Percentiles rank a stretch among this genome's conserved stretches.
These are phyloP conservation scores for Drechmeria coniospora DNA, from an alignment of 2,329 filamentous ascomycete species.

Conservation along the genomic window DNA sequence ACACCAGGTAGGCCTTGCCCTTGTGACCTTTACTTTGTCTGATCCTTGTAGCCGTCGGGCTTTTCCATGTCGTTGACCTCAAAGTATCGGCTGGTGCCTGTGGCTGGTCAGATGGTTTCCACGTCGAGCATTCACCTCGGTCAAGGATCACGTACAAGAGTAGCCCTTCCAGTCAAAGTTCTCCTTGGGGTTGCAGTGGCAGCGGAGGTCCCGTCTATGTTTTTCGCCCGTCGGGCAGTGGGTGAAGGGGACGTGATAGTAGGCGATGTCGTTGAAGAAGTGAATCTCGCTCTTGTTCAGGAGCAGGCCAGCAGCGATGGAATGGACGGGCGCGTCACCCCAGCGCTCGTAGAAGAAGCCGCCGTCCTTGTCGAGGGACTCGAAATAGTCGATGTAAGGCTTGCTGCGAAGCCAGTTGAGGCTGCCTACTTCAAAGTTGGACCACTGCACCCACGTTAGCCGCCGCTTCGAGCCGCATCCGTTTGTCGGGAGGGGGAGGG, in stretches of 20 bases:
- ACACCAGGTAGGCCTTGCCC: no score
- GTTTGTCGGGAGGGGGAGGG: constrained; percentile 2
- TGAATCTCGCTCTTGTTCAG: constrained; percentile 89
- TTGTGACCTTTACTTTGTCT: constrained; percentile 39
- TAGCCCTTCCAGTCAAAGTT: constrained; percentile 99
- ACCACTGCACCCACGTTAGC: no score
- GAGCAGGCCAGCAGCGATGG: constrained; percentile 80
- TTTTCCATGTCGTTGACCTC: constrained; percentile 69
- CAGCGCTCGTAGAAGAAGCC: constrained; percentile 99
- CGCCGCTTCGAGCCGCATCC: no score
- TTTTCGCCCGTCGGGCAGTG: constrained; percentile 91
- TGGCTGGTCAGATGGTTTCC: background rate
- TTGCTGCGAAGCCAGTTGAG: constrained; percentile 85
- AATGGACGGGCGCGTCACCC: constrained; percentile 95
- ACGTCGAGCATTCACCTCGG: background rate
- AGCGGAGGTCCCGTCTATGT: constrained; percentile 68
- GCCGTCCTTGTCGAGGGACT: constrained; percentile 72
- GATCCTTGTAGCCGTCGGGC: constrained; percentile 70
- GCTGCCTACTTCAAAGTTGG: constrained; percentile 95
- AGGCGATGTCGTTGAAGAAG: constrained; percentile 98
- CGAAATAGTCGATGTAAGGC: constrained; percentile 82
- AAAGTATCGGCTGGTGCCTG: constrained; percentile 62
- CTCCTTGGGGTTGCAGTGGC: constrained; percentile 85
- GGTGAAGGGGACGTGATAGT: constrained; percentile 95
- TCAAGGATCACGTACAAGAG: constrained; percentile 49